Evolutionary conservation across 177 flowering plant species (phyloP).

Genomic region (Tripterygium wilfordii): DNA sequence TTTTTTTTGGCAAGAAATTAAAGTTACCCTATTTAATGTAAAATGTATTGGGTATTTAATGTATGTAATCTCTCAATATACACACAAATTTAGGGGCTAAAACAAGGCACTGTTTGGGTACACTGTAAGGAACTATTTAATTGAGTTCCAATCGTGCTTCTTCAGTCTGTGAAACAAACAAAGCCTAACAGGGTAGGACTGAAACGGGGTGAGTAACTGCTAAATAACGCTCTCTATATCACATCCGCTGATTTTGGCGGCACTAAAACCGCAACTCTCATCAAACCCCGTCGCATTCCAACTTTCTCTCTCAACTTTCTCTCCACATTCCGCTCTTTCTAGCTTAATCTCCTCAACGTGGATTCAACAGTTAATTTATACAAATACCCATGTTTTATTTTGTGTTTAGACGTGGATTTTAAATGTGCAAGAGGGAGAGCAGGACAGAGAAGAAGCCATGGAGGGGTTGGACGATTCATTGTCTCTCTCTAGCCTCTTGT

Average conservation of each 20-base stretch:
- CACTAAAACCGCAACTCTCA: slow-evolving; percentile 27
- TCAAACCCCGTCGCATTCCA: neutral
- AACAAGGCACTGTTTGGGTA: no score
- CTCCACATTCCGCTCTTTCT: slow-evolving; percentile 3
- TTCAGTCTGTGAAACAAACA: no score
- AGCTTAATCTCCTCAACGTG: neutral
- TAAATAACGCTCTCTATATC: slow-evolving; percentile 22
- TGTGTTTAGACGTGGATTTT: slow-evolving; percentile 3
- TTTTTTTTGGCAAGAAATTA: no score
- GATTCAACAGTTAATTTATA: neutral
- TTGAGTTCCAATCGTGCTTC: no score
- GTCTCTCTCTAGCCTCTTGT: slow-evolving; percentile 44
- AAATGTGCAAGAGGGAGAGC: no score
- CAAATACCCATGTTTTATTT: slow-evolving; percentile 7
- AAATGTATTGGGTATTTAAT: no score
- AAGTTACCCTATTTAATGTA: no score
- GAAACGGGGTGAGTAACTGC: slow-evolving; percentile 12
- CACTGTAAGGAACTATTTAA: no score
- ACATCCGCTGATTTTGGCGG: slow-evolving; percentile 41
- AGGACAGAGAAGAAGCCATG: no score
- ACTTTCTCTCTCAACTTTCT: neutral
- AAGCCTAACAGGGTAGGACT: no score
- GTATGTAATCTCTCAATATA: no score
- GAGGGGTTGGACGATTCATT: slow-evolving; percentile 14
- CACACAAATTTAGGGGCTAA: no score